Percentiles rank a stretch among this genome's conserved stretches.
Evolutionary conservation across 2,329 filamentous ascomycete species (phyloP).

Genomic region (Penicillium sp.): DNA sequence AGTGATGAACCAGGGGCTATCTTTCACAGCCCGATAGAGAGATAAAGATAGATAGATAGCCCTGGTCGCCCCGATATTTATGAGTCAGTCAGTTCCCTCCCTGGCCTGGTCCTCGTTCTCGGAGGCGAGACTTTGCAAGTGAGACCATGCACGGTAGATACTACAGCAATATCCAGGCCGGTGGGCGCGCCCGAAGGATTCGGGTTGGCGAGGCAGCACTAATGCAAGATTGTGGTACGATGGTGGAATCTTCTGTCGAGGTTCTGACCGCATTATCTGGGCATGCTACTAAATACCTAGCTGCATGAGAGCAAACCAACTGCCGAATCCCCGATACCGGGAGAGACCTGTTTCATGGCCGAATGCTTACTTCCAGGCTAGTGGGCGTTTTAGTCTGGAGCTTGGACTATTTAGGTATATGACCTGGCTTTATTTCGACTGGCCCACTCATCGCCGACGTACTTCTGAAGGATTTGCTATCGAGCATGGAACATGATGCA

Average conservation of each 20-base stretch:
- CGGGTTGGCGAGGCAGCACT: neutral
- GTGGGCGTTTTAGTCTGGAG: too few species aligned
- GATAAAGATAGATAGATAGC: neutral
- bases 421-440: too few species aligned
- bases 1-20: neutral
- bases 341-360: too few species aligned
- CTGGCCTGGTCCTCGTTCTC: neutral
- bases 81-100: neutral
- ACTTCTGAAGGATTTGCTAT: too few species aligned
- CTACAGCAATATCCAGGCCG: neutral
- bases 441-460: too few species aligned
- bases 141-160: neutral
- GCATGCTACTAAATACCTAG: neutral
- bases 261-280: neutral
- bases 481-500: too few species aligned
- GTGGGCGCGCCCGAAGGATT: neutral
- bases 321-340: too few species aligned
- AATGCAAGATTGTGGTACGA: neutral
- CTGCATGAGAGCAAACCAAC: too few species aligned
- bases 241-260: neutral
- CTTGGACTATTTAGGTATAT: too few species aligned
- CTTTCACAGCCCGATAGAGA: neutral
- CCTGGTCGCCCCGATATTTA: neutral
- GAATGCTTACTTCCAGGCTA: too few species aligned
- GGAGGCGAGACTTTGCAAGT: neutral